Conservation (phyloP, 78 protist genomes). For the Andalucia godoyi region DNA sequence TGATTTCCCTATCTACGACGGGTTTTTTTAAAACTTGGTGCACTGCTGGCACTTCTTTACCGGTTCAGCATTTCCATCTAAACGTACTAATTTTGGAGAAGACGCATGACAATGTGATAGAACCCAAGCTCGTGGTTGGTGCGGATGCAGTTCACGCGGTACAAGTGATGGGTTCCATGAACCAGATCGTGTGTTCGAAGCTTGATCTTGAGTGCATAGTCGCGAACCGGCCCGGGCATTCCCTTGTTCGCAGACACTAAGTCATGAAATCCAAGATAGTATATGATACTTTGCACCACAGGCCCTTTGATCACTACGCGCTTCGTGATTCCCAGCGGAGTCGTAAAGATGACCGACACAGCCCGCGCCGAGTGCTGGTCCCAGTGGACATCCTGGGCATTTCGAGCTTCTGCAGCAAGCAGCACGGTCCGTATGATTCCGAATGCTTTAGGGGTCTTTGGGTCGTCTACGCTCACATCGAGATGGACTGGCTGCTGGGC, state of each 20-base stretch:
- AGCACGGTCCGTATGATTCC: background rate
- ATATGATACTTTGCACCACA: background rate
- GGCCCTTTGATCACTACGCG: conserved; percentile 2
- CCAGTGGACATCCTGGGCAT: background rate
- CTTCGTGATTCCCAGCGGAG: background rate
- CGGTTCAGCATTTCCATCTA: no score
- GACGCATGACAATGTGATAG: conserved; percentile 4
- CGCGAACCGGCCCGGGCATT: background rate
- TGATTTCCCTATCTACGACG: no score
- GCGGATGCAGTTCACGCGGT: conserved; percentile 5
- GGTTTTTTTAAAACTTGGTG: no score
- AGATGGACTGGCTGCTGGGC: background rate
- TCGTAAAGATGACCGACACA: background rate
- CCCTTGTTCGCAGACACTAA: background rate
- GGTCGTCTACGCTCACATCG: conserved; percentile 1
- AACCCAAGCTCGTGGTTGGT: conserved; percentile 4
- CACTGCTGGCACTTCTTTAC: no score
- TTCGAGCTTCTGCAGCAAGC: background rate
- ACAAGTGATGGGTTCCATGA: background rate
- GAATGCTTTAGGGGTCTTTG: conserved; percentile 1
- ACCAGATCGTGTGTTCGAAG: background rate
- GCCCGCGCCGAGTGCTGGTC: background rate
- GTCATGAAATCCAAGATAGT: conserved; percentile 2
- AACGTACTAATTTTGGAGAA: conserved; percentile 8
- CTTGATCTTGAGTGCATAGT: background rate